Evolutionary conservation across 139 green algal genomes (phyloP).

Genomic region (Pseudopediastrum boryanum): DNA sequence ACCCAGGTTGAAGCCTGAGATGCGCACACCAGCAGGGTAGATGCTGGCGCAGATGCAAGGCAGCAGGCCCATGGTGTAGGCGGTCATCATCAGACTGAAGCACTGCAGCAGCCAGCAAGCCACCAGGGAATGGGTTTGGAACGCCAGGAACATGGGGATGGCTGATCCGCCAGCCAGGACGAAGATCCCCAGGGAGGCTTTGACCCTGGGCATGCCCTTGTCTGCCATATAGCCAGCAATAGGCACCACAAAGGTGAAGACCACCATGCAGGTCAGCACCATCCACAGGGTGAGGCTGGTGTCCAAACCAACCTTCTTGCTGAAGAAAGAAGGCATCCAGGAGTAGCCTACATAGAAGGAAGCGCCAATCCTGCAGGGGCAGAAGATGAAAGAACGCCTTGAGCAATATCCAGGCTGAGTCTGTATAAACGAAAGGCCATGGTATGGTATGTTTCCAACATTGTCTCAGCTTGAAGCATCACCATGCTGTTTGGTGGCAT

Average conservation of each 20-base stretch:
- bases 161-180: not conserved
- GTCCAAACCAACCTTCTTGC: constrained; percentile 1
- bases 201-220: constrained; percentile 9
- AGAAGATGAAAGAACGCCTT: no score
- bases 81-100: constrained; percentile 1
- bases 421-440: no score
- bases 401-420: no score
- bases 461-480: no score
- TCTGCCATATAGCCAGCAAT: constrained; percentile 18
- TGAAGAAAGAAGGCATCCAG: constrained; percentile 31
- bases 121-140: constrained; percentile 8
- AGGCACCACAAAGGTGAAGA: constrained; percentile 28
- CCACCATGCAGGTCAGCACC: constrained; percentile 20
- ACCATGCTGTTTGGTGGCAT: no score
- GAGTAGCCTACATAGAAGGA: constrained; percentile 34
- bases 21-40: constrained; percentile 38
- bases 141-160: constrained; percentile 33
- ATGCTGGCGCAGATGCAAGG: constrained; percentile 11
- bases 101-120: constrained; percentile 30
- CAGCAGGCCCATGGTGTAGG: constrained; percentile 24
- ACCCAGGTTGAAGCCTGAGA: constrained; percentile 32
- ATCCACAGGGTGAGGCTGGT: constrained; percentile 21
- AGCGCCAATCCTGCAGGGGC: constrained; percentile 27
- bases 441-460: no score
- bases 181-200: constrained; percentile 9